Conservation (phyloP, 208 protist genomes). For the Leishmania aethiopica region DNA sequence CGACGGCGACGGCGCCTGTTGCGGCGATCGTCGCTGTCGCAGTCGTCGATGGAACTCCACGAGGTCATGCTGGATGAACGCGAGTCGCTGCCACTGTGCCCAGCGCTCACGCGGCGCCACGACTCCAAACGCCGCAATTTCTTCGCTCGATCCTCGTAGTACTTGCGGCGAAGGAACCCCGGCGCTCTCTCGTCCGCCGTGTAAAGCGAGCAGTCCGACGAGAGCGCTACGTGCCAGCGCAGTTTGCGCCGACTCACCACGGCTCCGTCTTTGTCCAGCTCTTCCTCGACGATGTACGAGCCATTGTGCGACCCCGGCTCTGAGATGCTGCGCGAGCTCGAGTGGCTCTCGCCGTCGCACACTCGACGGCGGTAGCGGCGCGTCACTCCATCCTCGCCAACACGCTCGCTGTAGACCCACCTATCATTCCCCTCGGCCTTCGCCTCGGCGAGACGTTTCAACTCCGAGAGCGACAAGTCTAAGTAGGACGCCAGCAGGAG, state of each 20-base stretch:
- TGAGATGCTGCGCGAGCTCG: background rate
- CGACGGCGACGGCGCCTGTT: slow-evolving; percentile 22
- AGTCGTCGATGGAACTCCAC: slow-evolving; percentile 41
- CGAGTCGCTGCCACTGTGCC: slow-evolving; percentile 9
- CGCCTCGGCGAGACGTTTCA: slow-evolving; percentile 21
- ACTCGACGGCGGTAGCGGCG: slow-evolving; percentile 29
- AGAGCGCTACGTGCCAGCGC: background rate
- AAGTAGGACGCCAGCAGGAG: slow-evolving; percentile 4
- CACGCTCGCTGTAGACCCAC: slow-evolving; percentile 44
- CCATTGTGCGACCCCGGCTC: background rate
- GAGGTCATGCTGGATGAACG: slow-evolving; percentile 34
- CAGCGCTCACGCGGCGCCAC: slow-evolving; percentile 17
- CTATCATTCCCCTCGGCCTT: slow-evolving; percentile 2
- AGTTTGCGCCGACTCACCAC: slow-evolving; percentile 40
- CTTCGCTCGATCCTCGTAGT: slow-evolving; percentile 34
- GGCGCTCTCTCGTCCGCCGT: slow-evolving; percentile 6
- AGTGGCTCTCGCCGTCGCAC: background rate
- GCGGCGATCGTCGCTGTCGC: slow-evolving; percentile 15
- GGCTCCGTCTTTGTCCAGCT: slow-evolving; percentile 41
- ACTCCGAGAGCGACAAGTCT: slow-evolving; percentile 20
- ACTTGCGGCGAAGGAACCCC: slow-evolving; percentile 19
- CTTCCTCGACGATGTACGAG: slow-evolving; percentile 56
- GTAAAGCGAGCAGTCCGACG: slow-evolving; percentile 32
- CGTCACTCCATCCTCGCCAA: slow-evolving; percentile 35
- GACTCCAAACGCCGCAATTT: slow-evolving; percentile 40